Base-by-base conservation (phyloP, 2,329 filamentous ascomycete genomes). In the Monosporascus ibericus region DNA sequence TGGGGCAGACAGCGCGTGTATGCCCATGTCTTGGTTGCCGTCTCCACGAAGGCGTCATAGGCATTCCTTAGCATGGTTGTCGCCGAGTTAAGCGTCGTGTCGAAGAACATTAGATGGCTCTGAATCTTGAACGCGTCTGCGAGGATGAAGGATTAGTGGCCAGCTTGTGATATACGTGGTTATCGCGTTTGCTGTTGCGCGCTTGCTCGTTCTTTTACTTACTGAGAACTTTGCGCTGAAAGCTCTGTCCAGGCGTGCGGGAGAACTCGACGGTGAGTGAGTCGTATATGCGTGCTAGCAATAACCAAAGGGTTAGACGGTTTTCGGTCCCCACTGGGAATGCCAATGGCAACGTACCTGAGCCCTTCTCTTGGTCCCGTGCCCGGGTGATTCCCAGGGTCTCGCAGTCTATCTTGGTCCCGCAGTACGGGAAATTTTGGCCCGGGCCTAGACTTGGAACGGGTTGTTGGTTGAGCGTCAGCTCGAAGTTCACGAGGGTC, bases 341-440 rank as follows among this genome's bases (percentile, higher is more conserved):
- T 5, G 30, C 30, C 30, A 34, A 14, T 34, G 9, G 25, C 55
- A 44, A 64, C 77, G 63, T 76, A 87, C 76, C 76, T 48, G 67
- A 72, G 58, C 69, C 71, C 52, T 71, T 77, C 48, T 58, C 56
- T 6, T 58, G 58, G 34, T 82, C 77, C 46, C 79, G 75, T 62
- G 90, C 85, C 64, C 88, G 91, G 62, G 75, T 78, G 47, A 97
- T 80, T 55, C 90, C 84, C 27, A 99, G 73, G 0, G 87, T 91
- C 49, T 71, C 72, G 18, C 84, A 88, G 64, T 96, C 75, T 60
- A 99, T 90, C 17, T 83, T 69, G 42, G 83, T 82, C 39, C 94
- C 94, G 64, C 94, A 97, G 69, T 96, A 99, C 0, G 92, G 90
- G 66, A 99, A 97, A n/a, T 59, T 60, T 3, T 61, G 52, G 5